Evolutionary conservation across 2,329 filamentous ascomycete species (phyloP).

Genomic region (Scortechinia acanthostroma): DNA sequence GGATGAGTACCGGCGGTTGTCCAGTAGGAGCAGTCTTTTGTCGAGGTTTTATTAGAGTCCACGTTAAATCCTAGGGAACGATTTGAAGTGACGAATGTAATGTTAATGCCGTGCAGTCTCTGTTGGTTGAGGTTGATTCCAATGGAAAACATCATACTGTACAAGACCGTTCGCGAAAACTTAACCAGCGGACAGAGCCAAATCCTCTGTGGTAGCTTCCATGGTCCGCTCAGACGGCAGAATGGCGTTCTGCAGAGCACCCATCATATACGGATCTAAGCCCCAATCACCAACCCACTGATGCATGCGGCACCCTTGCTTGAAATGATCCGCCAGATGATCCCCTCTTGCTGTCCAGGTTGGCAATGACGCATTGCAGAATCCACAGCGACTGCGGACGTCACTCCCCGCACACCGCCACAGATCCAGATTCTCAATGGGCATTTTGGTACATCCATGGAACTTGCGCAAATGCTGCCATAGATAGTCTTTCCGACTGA

Average conservation of each 20-base stretch:
- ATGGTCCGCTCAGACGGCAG: background rate
- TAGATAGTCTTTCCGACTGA: constrained; percentile 31
- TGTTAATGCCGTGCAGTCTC: too few species aligned
- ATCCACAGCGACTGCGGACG: background rate
- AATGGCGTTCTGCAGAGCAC: background rate
- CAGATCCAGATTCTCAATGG: constrained; percentile 14
- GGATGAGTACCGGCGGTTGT: background rate
- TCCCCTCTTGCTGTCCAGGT: background rate
- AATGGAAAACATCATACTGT: too few species aligned
- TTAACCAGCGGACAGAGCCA: too few species aligned
- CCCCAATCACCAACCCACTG: constrained; percentile 2
- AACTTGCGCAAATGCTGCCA: constrained; percentile 23
- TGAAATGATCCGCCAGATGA: constrained; percentile 1
- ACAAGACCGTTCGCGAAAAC: too few species aligned
- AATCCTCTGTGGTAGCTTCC: too few species aligned
- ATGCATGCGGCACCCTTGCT: background rate
- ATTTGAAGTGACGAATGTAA: too few species aligned
- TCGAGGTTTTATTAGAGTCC: background rate
- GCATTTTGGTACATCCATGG: constrained; percentile 31
- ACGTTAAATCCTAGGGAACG: too few species aligned
- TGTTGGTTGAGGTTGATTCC: too few species aligned
- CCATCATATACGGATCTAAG: background rate
- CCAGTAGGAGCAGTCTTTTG: background rate
- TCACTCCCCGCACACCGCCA: background rate
- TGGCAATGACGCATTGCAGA: background rate